A percentile compares a stretch with the other conserved stretches of the same genome.
Conservation (phyloP, 768 basidiomycete genomes). For the Mycena galericulata region DNA sequence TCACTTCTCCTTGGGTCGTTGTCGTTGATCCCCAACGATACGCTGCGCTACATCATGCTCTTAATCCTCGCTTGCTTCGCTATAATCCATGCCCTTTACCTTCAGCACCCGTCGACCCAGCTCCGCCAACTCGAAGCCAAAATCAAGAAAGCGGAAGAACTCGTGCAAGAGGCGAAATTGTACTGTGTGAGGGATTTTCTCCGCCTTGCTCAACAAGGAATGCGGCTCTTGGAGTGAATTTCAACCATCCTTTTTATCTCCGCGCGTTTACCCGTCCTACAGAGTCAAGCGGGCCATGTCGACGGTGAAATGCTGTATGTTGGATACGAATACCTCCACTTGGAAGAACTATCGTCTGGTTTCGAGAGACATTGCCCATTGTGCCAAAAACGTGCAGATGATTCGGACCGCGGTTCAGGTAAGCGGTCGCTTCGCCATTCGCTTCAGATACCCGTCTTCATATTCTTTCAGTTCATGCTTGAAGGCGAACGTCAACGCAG, state of each 20-base stretch:
- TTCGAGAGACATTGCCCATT: neutral
- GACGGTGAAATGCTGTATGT: neutral
- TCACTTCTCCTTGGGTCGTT: neutral
- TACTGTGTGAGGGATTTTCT: neutral
- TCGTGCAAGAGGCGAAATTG: neutral
- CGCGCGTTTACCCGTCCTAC: neutral
- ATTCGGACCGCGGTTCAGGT: neutral
- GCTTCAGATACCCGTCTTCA: neutral
- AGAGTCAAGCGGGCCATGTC: neutral
- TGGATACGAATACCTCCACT: neutral
- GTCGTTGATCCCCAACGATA: neutral
- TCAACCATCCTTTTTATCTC: neutral
- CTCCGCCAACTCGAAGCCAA: neutral
- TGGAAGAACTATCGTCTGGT: neutral
- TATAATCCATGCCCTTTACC: neutral
- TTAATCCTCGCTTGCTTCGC: neutral
- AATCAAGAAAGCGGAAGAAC: neutral
- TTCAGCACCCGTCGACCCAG: neutral
- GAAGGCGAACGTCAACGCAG: slow-evolving; percentile 14
- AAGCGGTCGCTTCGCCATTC: neutral
- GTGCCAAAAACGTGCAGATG: neutral
- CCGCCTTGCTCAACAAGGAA: neutral
- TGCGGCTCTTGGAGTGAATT: neutral
- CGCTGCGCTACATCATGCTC: neutral
- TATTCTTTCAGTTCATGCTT: slow-evolving; percentile 4